Conservation (phyloP, 352 stramenopile genomes). For the Pythium dissotocum region DNA sequence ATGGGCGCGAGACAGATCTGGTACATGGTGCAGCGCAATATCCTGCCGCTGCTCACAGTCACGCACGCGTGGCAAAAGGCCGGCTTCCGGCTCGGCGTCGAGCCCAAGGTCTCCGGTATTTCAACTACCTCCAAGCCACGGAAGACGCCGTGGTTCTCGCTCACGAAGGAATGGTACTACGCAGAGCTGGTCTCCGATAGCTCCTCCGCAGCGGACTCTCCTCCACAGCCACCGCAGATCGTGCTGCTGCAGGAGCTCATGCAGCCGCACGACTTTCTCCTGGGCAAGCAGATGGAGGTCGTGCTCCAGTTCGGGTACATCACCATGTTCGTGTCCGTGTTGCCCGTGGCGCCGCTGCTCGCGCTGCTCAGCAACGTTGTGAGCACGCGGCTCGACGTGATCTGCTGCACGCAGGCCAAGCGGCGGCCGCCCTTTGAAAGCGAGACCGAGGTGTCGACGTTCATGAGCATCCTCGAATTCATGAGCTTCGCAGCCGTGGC, state of each 20-base stretch:
- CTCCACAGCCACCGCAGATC: slow-evolving; percentile 33
- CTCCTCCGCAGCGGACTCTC: slow-evolving; percentile 22
- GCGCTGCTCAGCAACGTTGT: slow-evolving; percentile 87
- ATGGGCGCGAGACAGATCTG: slow-evolving; percentile 73
- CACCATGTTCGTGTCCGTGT: slow-evolving; percentile 93
- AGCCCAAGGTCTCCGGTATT: neutral
- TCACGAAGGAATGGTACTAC: slow-evolving; percentile 64
- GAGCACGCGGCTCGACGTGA: slow-evolving; percentile 84
- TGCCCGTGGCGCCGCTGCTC: slow-evolving; percentile 87
- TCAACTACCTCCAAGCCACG: too few relatives aligned
- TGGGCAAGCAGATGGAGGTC: slow-evolving; percentile 81
- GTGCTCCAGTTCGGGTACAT: slow-evolving; percentile 93
- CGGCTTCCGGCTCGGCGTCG: slow-evolving; percentile 38
- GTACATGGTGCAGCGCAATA: slow-evolving; percentile 54
- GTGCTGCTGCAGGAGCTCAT: slow-evolving; percentile 75
- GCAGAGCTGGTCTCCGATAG: slow-evolving; percentile 29
- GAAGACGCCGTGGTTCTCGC: slow-evolving; percentile 22
- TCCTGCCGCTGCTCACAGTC: slow-evolving; percentile 57
- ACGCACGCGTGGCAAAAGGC: slow-evolving; percentile 40
- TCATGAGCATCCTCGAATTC: slow-evolving; percentile 88
- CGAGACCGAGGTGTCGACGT: slow-evolving; percentile 89
- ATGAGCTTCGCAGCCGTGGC: slow-evolving; percentile 89
- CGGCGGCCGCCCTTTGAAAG: slow-evolving; percentile 73
- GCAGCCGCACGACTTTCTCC: slow-evolving; percentile 63
- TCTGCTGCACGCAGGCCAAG: slow-evolving; percentile 76